These are phyloP conservation scores for Fomitopsis pulvina DNA, from an alignment of 768 basidiomycete genomes.

Conservation along the genomic window DNA sequence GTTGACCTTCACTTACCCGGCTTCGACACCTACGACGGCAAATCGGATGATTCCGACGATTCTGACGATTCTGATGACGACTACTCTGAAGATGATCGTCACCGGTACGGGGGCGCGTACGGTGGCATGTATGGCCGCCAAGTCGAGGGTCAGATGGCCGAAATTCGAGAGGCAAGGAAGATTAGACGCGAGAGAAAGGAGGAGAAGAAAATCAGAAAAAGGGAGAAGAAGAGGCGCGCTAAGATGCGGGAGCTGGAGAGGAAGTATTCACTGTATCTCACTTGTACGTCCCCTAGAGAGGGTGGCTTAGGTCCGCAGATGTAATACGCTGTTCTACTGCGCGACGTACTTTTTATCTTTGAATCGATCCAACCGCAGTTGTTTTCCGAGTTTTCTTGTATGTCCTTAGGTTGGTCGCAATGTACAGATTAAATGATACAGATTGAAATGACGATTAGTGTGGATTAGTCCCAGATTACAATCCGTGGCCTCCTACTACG, in stretches of 20 bases:
- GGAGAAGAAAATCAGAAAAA: conserved; percentile 55
- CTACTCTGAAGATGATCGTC: conserved; percentile 34
- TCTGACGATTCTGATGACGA: conserved; percentile 24
- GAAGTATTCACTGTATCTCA: conserved; percentile 56
- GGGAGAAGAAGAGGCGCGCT: conserved; percentile 56
- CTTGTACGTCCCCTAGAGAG: conserved; percentile 13
- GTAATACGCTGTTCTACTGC: background rate
- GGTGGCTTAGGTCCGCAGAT: conserved; percentile 12
- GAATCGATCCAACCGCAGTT: no score
- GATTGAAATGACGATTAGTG: background rate
- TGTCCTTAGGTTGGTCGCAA: background rate
- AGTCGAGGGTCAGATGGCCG: conserved; percentile 26
- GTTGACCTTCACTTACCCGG: conserved; percentile 51
- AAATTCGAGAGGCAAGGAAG: conserved; percentile 45
- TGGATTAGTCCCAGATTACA: background rate
- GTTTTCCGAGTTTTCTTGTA: no score
- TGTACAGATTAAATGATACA: background rate
- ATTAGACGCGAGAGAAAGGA: conserved; percentile 44
- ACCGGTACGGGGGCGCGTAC: conserved; percentile 24
- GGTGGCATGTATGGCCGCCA: conserved; percentile 38
- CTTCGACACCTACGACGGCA: conserved; percentile 33
- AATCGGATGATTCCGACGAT: conserved; percentile 35
- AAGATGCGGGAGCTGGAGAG: conserved; percentile 55
- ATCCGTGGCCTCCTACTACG: background rate
- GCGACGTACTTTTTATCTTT: background rate